These are phyloP conservation scores for Pyrrhoderma noxium DNA, from an alignment of 1,284 basidiomycete species.

Conservation along the genomic window DNA sequence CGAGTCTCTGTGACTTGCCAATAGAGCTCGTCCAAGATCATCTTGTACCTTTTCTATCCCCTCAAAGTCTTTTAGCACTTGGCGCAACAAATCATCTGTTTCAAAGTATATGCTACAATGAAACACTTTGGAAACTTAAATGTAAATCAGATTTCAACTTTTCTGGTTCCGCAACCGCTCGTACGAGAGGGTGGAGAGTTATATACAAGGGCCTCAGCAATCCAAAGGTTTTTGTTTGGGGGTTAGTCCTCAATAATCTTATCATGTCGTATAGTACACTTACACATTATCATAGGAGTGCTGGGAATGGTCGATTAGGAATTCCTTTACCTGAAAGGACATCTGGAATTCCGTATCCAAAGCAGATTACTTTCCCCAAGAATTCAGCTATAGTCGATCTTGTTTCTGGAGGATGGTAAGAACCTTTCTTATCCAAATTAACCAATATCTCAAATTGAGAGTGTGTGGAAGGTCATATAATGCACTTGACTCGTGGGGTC, in stretches of 20 bases:
- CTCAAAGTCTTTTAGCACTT: conserved; percentile 55
- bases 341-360: conserved; percentile 50
- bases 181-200: conserved; percentile 69
- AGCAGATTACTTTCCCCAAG: conserved; percentile 47
- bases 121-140: conserved; percentile 72
- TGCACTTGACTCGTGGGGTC: conserved; percentile 67
- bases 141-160: conserved; percentile 75
- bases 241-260: conserved; percentile 50
- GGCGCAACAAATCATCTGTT: conserved; percentile 53
- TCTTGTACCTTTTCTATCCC: conserved; percentile 51
- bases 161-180: conserved; percentile 55
- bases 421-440: conserved; percentile 8
- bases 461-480: conserved; percentile 60
- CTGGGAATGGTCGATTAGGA: conserved; percentile 55
- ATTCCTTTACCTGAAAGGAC: conserved; percentile 32
- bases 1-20: conserved; percentile 44
- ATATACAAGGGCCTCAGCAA: conserved; percentile 63
- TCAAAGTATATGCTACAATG: conserved; percentile 54
- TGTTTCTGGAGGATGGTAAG: conserved; percentile 75
- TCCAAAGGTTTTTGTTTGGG: conserved; percentile 73
- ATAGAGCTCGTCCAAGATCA: conserved; percentile 71
- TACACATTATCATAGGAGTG: conserved; percentile 37
- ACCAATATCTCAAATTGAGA: conserved; percentile 11
- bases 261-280: too few species aligned
- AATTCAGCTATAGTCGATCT: conserved; percentile 60